phyloP scores from a whole-genome alignment of 805 yeast species.

The Nakazawaea wickerhamii region DNA sequence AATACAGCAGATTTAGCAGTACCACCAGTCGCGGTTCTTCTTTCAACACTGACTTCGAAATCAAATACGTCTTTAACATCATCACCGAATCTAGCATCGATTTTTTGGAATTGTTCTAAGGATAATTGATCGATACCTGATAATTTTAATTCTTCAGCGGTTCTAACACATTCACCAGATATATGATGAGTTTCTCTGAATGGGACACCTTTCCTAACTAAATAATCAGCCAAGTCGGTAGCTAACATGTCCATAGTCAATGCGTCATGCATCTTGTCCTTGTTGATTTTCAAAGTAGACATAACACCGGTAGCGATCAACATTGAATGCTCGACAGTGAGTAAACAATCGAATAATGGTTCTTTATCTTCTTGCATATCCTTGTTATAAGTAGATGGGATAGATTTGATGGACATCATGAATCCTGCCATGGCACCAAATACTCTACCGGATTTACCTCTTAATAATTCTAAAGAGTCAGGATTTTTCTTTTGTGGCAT shows the following conservation, averaged over 20 bases:
- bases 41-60: constrained; percentile 92
- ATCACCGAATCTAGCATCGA: constrained; percentile 72
- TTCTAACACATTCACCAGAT: constrained; percentile 94
- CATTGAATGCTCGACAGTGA: constrained; percentile 90
- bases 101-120: constrained; percentile 68
- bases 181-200: constrained; percentile 99
- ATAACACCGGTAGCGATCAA: constrained; percentile 95
- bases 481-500: constrained; percentile 99
- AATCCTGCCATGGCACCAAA: constrained; percentile 94
- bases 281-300: constrained; percentile 73
- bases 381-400: constrained; percentile 96
- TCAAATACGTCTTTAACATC: constrained; percentile 86
- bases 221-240: constrained; percentile 95
- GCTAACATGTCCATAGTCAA: constrained; percentile 99
- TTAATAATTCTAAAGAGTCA: constrained; percentile 86
- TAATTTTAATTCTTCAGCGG: constrained; percentile 72
- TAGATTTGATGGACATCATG: constrained; percentile 93
- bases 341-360: constrained; percentile 88
- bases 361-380: constrained; percentile 99
- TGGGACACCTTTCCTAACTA: constrained; percentile 97
- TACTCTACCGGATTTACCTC: constrained; percentile 97
- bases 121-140: constrained; percentile 84
- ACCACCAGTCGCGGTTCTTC: constrained; percentile 96
- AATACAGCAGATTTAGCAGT: constrained; percentile 89
- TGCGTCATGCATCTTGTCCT: constrained; percentile 76